Conservation (phyloP, 805 yeast genomes). For the Suhomyces tanzawaensis region DNA sequence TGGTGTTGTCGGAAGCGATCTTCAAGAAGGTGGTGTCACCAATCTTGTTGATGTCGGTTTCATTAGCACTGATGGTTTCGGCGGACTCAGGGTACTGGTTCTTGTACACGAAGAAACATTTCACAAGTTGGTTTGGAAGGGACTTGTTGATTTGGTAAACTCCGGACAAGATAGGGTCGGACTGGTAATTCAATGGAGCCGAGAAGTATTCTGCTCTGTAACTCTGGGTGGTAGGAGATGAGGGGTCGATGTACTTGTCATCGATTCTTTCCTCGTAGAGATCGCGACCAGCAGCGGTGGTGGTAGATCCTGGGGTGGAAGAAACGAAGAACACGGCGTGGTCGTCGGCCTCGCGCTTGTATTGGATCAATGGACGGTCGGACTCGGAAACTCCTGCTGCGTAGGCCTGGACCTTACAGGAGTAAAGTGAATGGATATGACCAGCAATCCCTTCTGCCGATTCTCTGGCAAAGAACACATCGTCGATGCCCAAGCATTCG, state of each 20-base stretch:
- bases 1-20: conserved; percentile 78
- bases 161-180: conserved; percentile 46
- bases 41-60: conserved; percentile 58
- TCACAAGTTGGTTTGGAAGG: conserved; percentile 48
- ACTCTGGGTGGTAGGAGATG: conserved; percentile 32
- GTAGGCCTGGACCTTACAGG: conserved; percentile 89
- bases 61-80: conserved; percentile 24
- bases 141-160: conserved; percentile 31
- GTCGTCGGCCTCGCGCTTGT: conserved; percentile 74
- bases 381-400: conserved; percentile 50
- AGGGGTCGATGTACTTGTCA: conserved; percentile 69
- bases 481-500: conserved; percentile 83
- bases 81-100: conserved; percentile 35
- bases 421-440: conserved; percentile 84
- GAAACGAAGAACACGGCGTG: conserved; percentile 93
- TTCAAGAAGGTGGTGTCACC: conserved; percentile 77
- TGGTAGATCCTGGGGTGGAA: conserved; percentile 43
- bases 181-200: conserved; percentile 52
- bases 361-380: conserved; percentile 59
- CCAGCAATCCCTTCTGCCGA: conserved; percentile 75
- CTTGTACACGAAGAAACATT: conserved; percentile 82
- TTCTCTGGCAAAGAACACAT: conserved; percentile 86
- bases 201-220: conserved; percentile 79
- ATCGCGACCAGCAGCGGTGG: conserved; percentile 33
- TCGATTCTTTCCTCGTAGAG: conserved; percentile 76